A percentile compares a stretch with the other conserved stretches of the same genome.
phyloP scores from a whole-genome alignment of 78 protist species.

The Polysphondylium violaceum region DNA sequence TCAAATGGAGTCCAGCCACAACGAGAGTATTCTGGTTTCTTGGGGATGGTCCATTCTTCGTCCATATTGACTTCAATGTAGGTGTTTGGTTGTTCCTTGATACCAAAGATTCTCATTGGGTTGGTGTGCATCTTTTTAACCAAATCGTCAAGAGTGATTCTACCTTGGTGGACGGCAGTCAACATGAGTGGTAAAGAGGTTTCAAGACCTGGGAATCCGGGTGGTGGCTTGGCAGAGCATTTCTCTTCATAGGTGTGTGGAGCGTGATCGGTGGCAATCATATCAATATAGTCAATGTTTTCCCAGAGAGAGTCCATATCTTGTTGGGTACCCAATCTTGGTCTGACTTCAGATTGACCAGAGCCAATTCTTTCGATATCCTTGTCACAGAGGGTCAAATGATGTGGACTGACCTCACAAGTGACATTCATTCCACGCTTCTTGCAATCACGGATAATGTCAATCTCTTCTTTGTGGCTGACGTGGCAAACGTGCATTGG shows the following conservation, averaged over 20 bases:
- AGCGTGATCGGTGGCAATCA: constrained; percentile 88
- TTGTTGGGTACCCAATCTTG: constrained; percentile 69
- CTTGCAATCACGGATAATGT: constrained; percentile 84
- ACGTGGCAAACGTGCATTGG: constrained; percentile 79
- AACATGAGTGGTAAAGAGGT: constrained; percentile 84
- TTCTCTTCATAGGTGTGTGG: constrained; percentile 86
- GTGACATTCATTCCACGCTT: constrained; percentile 80
- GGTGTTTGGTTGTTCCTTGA: constrained; percentile 83
- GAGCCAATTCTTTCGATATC: constrained; percentile 74
- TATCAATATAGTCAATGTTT: constrained; percentile 84
- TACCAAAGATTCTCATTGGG: constrained; percentile 70
- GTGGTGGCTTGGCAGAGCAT: constrained; percentile 66
- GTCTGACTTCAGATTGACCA: constrained; percentile 57
- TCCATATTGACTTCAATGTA: constrained; percentile 85
- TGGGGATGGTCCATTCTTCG: constrained; percentile 66
- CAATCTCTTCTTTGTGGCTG: constrained; percentile 78
- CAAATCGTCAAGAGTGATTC: constrained; percentile 79
- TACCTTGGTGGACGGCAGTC: constrained; percentile 79
- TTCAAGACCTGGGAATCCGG: constrained; percentile 89
- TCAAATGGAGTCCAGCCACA: constrained; percentile 83
- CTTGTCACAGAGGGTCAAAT: constrained; percentile 44
- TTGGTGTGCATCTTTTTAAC: constrained; percentile 59
- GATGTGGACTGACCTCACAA: constrained; percentile 85
- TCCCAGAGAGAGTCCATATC: constrained; percentile 88
- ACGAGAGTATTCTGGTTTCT: constrained; percentile 40